A percentile compares a stretch with the other conserved stretches of the same genome.
phyloP scores from a whole-genome alignment of 495 filamentous ascomycete species.

The Penicillium canescens region DNA sequence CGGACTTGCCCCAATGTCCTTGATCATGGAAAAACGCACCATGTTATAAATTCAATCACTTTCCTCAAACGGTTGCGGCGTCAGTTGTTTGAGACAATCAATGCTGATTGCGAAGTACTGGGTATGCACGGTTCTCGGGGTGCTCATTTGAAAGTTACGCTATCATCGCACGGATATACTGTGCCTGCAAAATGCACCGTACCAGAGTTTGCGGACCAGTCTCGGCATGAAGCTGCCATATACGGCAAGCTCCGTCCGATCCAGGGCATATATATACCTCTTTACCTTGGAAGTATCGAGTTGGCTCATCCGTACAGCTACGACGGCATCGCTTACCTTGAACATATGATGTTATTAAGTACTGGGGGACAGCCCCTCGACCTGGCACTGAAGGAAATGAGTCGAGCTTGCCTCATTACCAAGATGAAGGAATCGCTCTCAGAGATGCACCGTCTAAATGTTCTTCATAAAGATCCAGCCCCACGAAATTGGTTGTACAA shows the following conservation, averaged over 20 bases:
- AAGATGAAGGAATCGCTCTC: slow-evolving; percentile 3
- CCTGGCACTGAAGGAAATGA: not conserved
- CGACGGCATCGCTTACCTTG: slow-evolving; percentile 1
- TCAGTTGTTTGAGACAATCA: slow-evolving; percentile 10
- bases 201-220: slow-evolving; percentile 15
- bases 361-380: not conserved
- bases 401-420: not conserved
- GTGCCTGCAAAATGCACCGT: slow-evolving; percentile 41
- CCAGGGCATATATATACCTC: slow-evolving; percentile 31
- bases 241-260: slow-evolving; percentile 31
- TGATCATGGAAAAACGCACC: slow-evolving; percentile 23
- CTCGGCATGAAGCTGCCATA: slow-evolving; percentile 28
- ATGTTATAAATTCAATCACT: slow-evolving; percentile 2
- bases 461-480: slow-evolving; percentile 4
- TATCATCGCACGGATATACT: slow-evolving; percentile 30
- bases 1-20: slow-evolving; percentile 36
- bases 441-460: not conserved
- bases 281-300: slow-evolving; percentile 27
- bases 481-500: slow-evolving; percentile 3
- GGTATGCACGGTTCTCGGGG: slow-evolving; percentile 33
- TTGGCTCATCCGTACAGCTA: slow-evolving; percentile 7
- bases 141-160: slow-evolving; percentile 40
- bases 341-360: slow-evolving; percentile 3
- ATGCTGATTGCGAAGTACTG: slow-evolving; percentile 5
- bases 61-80: slow-evolving; percentile 4